Evolutionary conservation across 257 asterid species (phyloP).

Genomic region (Scutellaria minor): DNA sequence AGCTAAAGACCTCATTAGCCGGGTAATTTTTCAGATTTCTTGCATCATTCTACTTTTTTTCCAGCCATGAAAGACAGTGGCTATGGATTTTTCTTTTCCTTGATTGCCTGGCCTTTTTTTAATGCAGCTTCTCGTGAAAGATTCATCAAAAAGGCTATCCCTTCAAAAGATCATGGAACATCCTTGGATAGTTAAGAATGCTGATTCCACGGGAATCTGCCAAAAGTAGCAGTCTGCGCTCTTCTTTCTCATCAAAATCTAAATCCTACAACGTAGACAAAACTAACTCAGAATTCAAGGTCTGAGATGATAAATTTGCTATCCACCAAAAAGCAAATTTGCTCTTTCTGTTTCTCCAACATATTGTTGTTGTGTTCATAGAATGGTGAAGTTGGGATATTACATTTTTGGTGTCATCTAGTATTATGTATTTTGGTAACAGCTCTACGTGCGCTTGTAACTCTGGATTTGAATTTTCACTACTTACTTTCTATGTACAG

Average conservation of each 20-base stretch:
- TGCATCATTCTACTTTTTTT: constrained; percentile 9
- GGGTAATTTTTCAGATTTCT: constrained; percentile 45
- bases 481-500: neutral
- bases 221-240: constrained; percentile 32
- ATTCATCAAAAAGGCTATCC: constrained; percentile 81
- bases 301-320: neutral
- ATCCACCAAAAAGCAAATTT: neutral
- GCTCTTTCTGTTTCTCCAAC: neutral
- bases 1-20: constrained; percentile 80
- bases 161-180: constrained; percentile 78
- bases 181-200: constrained; percentile 80
- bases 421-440: constrained; percentile 1
- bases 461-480: neutral
- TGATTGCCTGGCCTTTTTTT: constrained; percentile 38
- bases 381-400: constrained; percentile 4
- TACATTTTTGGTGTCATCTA: constrained; percentile 1
- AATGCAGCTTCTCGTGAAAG: constrained; percentile 90
- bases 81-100: neutral
- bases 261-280: neutral
- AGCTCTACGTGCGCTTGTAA: neutral
- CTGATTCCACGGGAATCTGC: constrained; percentile 53
- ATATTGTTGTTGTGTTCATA: constrained; percentile 5
- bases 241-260: neutral
- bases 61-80: neutral
- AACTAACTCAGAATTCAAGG: constrained; percentile 4